phyloP scores from a whole-genome alignment of 495 filamentous ascomycete genomes.

The Penicillium herquei region DNA sequence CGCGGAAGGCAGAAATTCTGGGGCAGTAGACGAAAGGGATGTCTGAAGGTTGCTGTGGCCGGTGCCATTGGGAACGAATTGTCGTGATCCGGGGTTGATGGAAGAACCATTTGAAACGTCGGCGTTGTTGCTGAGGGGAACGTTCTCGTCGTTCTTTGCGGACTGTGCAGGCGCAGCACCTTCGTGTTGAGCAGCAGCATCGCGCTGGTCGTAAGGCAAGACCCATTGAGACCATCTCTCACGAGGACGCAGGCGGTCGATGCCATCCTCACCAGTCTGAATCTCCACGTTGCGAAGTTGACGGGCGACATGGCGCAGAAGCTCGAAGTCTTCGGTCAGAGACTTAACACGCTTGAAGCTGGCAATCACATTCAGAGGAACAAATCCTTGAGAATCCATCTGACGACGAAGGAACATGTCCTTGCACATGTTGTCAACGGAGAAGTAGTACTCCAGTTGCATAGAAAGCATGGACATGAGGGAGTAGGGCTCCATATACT shows the following conservation, averaged over 20 bases:
- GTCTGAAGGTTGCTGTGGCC: slow-evolving; percentile 46
- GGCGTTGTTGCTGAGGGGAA: slow-evolving; percentile 22
- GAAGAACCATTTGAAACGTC: slow-evolving; percentile 32
- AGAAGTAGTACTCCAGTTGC: slow-evolving; percentile 92
- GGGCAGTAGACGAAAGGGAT: slow-evolving; percentile 69
- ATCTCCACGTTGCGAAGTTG: slow-evolving; percentile 70
- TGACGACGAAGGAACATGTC: slow-evolving; percentile 83
- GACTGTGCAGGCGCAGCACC: slow-evolving; percentile 40
- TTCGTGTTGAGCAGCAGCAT: slow-evolving; percentile 58
- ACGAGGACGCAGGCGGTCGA: slow-evolving; percentile 74
- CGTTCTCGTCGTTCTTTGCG: slow-evolving; percentile 28
- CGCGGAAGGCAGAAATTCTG: slow-evolving; percentile 58
- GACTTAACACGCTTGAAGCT: slow-evolving; percentile 80
- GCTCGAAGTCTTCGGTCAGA: slow-evolving; percentile 67
- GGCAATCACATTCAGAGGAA: slow-evolving; percentile 73
- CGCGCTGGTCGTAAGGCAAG: slow-evolving; percentile 59
- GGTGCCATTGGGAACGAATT: slow-evolving; percentile 39
- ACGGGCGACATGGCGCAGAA: slow-evolving; percentile 71
- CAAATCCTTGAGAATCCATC: slow-evolving; percentile 94
- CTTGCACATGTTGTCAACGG: slow-evolving; percentile 92
- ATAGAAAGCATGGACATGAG: slow-evolving; percentile 58
- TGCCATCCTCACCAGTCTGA: slow-evolving; percentile 64
- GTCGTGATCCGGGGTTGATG: slow-evolving; percentile 15
- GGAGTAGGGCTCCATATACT: slow-evolving; percentile 55
- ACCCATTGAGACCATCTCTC: slow-evolving; percentile 83